Evolutionary conservation across 2,329 filamentous ascomycete genomes (phyloP), one percentile per base, ranked within the genome.

Genomic region (Cercospora sesami): DNA sequence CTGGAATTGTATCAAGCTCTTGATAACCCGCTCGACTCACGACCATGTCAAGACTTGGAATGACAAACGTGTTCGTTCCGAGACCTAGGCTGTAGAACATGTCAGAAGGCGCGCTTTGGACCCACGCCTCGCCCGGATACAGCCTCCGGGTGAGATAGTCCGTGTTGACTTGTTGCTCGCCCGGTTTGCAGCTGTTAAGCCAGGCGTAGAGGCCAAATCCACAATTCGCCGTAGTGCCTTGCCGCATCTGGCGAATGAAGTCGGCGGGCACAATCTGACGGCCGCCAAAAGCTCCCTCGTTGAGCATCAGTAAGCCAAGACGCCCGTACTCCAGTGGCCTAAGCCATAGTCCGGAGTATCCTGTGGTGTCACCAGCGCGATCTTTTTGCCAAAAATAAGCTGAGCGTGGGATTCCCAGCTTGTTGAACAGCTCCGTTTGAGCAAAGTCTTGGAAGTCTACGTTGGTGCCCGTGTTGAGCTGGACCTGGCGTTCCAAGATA

Each of bases 31-130:
- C 48, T 55, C 48, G 48, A 55, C 23, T 55, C 21, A 55, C 48
- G 26, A 55, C 48, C 48, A 55, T 55, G 48, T 55, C 48, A 23
- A 55, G 48, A 28, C 23, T 55, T n/a, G 48, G 48, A 55, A 55
- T 55, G 48, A 55, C 48, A 55, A 55, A 55, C 23, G 48, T 55
- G 48, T 55, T 55, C 23, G 48, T 55, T 14, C 48, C 48, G 14
- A 55, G 48, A 28, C 48, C 48, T 5, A 55, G 7, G 2, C 14
- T n/a, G 14, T 55, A 55, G 6, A n/a, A 55, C 48, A 55, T 55
- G 5, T 55, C 48, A 2, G 48, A 55, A 55, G 48, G 48, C 23
- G 48, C 48, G 28, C 48, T 55, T 55, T 55, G 48, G 7, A 55
- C 14, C 48, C 48, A 55, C 4, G 48, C 48, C 16, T 55, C 21